Conservation (phyloP, 495 filamentous ascomycete genomes). For the Penicillium salamii region DNA sequence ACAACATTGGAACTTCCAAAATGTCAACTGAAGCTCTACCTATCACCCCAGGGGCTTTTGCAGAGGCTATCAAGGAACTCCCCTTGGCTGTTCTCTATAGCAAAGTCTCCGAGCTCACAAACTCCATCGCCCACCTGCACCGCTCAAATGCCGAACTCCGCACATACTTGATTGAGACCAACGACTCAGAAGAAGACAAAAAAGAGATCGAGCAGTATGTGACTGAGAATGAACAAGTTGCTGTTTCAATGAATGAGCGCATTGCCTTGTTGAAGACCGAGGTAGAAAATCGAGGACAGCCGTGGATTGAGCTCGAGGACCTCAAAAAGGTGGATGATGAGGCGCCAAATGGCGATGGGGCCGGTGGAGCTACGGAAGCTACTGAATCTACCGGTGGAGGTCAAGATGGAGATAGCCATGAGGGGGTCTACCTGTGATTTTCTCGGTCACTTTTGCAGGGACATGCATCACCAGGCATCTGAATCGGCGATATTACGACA, state of each 20-base stretch:
- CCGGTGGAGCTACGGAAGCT: conserved; percentile 11
- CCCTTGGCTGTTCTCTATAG: conserved; percentile 67
- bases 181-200: conserved; percentile 64
- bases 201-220: conserved; percentile 40
- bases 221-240: conserved; percentile 71
- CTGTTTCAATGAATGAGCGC: conserved; percentile 69
- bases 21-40: conserved; percentile 40
- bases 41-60: conserved; percentile 45
- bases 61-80: conserved; percentile 69
- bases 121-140: conserved; percentile 76
- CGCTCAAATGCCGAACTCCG: conserved; percentile 73
- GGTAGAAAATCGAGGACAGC: conserved; percentile 70
- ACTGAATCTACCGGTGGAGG: conserved; percentile 21
- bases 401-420: conserved; percentile 42
- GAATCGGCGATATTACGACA: background rate
- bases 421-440: conserved; percentile 64
- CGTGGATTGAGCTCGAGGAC: conserved; percentile 59
- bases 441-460: background rate
- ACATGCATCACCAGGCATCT: too few relatives aligned
- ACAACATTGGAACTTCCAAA: background rate
- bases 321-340: conserved; percentile 17
- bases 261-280: conserved; percentile 66
- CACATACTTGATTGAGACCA: conserved; percentile 51
- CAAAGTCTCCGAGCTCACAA: conserved; percentile 79
- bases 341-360: conserved; percentile 21